These are phyloP conservation scores for Flueggea neowawraea DNA, from an alignment of 441 rosid genomes.

Conservation along the genomic window DNA sequence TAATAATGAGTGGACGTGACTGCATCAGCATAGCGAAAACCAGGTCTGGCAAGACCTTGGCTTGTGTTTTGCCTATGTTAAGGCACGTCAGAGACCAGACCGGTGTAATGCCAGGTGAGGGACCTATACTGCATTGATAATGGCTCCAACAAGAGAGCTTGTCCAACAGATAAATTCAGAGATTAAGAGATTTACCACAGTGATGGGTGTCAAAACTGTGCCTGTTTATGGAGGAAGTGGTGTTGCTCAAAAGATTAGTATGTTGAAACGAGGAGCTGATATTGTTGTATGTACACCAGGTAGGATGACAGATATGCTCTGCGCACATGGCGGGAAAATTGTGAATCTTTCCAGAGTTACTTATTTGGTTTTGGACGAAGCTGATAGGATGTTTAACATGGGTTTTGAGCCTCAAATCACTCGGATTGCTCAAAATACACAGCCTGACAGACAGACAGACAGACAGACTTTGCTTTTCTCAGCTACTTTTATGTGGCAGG, in stretches of 20 bases:
- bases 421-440: constrained; percentile 84
- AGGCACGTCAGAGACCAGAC: constrained; percentile 98
- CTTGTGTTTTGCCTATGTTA: constrained; percentile 94
- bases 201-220: constrained; percentile 73
- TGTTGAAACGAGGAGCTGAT: constrained; percentile 85
- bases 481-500: constrained; percentile 99
- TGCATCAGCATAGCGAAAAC: constrained; percentile 97
- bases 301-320: constrained; percentile 94
- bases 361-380: constrained; percentile 94
- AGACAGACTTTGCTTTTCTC: constrained; percentile 95
- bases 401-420: constrained; percentile 98
- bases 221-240: constrained; percentile 98
- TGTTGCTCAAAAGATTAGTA: constrained; percentile 96
- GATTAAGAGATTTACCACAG: constrained; percentile 78
- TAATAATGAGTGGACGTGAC: constrained; percentile 95
- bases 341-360: constrained; percentile 86
- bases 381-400: constrained; percentile 99
- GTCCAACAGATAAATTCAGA: constrained; percentile 97
- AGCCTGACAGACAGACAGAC: constrained; percentile 88
- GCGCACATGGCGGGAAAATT: constrained; percentile 90
- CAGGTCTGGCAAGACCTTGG: constrained; percentile 94
- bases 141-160: constrained; percentile 99
- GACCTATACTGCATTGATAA: constrained; percentile 89
- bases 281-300: constrained; percentile 98
- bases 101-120: constrained; percentile 87